phyloP scores from a whole-genome alignment of 768 basidiomycete genomes.

The Daedaleopsis nitida region DNA sequence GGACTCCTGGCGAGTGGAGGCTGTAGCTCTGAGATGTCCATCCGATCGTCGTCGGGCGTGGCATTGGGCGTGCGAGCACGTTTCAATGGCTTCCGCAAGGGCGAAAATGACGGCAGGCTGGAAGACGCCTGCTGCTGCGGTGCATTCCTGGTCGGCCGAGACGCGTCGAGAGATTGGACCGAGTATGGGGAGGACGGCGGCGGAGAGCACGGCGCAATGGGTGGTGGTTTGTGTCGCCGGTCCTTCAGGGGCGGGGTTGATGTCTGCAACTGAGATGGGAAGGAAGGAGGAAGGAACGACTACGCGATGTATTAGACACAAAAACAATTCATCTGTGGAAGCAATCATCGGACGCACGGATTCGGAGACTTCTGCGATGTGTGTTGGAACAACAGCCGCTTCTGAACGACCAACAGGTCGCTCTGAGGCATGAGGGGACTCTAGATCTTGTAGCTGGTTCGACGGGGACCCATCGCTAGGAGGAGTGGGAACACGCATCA shows the following conservation, averaged over 20 bases:
- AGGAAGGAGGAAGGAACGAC: conserved; percentile 59
- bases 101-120: conserved; percentile 10
- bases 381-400: not conserved
- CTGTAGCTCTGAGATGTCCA: conserved; percentile 9
- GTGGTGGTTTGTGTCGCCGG: conserved; percentile 44
- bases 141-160: conserved; percentile 21
- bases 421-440: not conserved
- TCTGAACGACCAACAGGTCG: not conserved
- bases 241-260: conserved; percentile 49
- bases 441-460: not conserved
- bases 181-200: conserved; percentile 29
- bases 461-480: not conserved
- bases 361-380: conserved; percentile 40
- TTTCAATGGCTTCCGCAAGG: conserved; percentile 16
- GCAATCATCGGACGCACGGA: conserved; percentile 31
- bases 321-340: conserved; percentile 13
- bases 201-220: conserved; percentile 36
- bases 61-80: conserved; percentile 23
- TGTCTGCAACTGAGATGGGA: conserved; percentile 51
- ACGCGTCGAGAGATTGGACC: conserved; percentile 17
- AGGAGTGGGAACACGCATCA: conserved; percentile 1
- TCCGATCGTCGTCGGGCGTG: conserved; percentile 10
- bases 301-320: conserved; percentile 22
- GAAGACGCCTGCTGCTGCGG: conserved; percentile 24
- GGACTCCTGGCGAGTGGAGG: conserved; percentile 10